Conservation (phyloP, 176 grass and related monocot genomes). For the Oryza meyeriana region DNA sequence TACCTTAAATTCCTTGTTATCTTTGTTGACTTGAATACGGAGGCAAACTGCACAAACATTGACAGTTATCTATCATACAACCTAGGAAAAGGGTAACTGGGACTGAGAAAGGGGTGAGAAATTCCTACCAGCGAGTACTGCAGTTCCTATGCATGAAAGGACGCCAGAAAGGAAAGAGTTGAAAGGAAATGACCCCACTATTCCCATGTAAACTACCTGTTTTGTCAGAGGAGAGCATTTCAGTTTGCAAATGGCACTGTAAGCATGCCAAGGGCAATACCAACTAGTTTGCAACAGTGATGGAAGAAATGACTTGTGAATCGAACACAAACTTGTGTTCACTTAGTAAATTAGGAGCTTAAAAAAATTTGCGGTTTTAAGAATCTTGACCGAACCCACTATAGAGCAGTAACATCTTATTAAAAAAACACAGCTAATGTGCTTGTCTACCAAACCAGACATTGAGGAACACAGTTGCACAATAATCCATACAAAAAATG, state of each 20-base stretch:
- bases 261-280: not conserved
- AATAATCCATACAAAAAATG: not conserved
- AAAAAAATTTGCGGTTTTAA: not conserved
- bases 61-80: not conserved
- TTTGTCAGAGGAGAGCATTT: not conserved
- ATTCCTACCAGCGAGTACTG: conserved; percentile 69
- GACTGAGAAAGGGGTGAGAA: not conserved
- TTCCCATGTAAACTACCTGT: conserved; percentile 72
- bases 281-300: not conserved
- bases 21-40: conserved; percentile 98
- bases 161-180: conserved; percentile 83
- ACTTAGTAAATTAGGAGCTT: not conserved
- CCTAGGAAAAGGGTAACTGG: conserved; percentile 3
- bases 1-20: conserved; percentile 99
- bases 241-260: not conserved
- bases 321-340: not conserved
- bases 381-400: not conserved
- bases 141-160: conserved; percentile 79
- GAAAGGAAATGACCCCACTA: conserved; percentile 92
- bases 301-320: not conserved
- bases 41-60: conserved; percentile 65
- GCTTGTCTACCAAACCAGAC: not conserved
- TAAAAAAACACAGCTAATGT: not conserved
- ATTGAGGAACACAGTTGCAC: not conserved
- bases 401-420: not conserved